Evolutionary conservation across 176 grass and related monocot species (phyloP), one percentile per base, ranked within the genome.

Genomic region (Chloris gayana): DNA sequence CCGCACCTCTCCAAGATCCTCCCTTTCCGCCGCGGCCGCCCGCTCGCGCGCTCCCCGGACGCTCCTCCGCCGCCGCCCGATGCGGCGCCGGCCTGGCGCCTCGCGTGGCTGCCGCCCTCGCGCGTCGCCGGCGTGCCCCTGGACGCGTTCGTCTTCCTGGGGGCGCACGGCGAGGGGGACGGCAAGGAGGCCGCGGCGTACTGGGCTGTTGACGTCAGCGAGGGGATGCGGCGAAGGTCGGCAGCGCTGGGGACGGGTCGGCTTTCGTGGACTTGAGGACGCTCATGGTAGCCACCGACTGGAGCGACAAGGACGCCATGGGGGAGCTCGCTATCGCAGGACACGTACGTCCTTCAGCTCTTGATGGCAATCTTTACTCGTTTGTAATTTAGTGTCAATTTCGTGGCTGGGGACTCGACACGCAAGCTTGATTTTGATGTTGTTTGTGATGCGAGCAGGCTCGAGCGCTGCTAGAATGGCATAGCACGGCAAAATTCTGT

Each of bases 271-370:
- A 98, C 17, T 60, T 93, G 84, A 87, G 95, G 82, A 95, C 90
- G 83, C 75, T 95, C 81, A 98, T 98, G 95, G 84, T 98, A 34
- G 92, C 95, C 38, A 89, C 95, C 2, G 88, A 98, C 82, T 98
- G 92, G 92, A 75, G 81, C 39, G 92, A 98, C 66, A 76, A 51
- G 29, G 75, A 88, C 33, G 72, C 78, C 46, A 93, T 95, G 95
- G 84, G 84, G 19, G 88, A 95, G 39, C 84, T 98, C 46, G 92
- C 92, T 13, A 50, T 50, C n/a, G 92, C 95, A 3, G 92, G 95
- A 3, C 92, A 98, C 70, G 95, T 98, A 69, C 66, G 84, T 83
- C 70, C 80, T 65, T 44, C 8, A 19, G 7, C 37, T 85, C 33
- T 39, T 31, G 2, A 44, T 44, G 41, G 31, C 30, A 41, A 51